Base-by-base conservation (phyloP, 495 filamentous ascomycete species). In the Xylaria cubensis region DNA sequence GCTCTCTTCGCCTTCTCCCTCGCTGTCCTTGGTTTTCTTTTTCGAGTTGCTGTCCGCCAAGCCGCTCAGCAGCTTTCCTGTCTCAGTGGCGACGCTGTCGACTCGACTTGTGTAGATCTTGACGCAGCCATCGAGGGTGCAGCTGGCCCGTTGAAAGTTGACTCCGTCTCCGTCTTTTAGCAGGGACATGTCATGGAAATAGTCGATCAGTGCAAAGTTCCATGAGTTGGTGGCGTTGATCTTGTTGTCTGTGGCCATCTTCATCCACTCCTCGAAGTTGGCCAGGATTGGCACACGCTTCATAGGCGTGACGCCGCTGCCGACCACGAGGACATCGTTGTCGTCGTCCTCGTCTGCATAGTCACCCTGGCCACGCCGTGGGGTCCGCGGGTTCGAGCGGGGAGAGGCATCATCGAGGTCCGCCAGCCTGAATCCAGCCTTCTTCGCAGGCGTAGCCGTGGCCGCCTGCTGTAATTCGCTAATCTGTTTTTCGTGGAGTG, bases 251-350 rank as follows among this genome's bases (percentile, higher is more conserved):
- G 95, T 98, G 12, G 97, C 97, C 93, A 98, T 95, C 88, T 98
- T 99, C 97, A 99, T 98, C 96, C 96, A 98, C 78, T 99, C 97
- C 81, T 99, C 96, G 77, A 98, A 99, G 82, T 98, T 98, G 65
- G 97, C 97, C 65, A 98, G 80, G 69, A 99, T 92, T 0, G 96
- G 97, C 42, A 97, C 93, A 53, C 96, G 92, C 86, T 97, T 97
- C 92, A 97, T 94, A 19, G 96, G 96, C 41, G 96, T 98, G 63
- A 97, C 92, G 19, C 90, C 92, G 56, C 84, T 88, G 41, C 93
- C 89, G 34, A 88, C 82, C 24, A 88, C 82, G 44, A 86, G 80
- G 70, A 86, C 85, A 48, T 90, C 92, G 76, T 93, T 89, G 77
- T 83, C 82, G 72, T 83, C 82, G 73, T 80, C 66, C 72, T 72